Base-by-base conservation (phyloP, 106 monocot genomes). In the Dendrobium chrysotoxum region DNA sequence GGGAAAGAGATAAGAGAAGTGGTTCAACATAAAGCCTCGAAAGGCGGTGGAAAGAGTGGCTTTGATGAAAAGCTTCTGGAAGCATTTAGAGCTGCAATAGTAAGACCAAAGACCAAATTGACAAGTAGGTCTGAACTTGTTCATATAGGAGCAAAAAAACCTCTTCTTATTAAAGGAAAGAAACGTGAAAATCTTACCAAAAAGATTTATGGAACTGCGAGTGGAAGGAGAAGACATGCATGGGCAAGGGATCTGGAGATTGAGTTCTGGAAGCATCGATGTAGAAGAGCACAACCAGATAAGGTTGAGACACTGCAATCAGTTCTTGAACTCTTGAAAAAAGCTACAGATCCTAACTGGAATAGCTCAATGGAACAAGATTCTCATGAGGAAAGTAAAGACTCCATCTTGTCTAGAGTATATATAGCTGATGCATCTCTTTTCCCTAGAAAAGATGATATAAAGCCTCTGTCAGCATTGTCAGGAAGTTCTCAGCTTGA, bases 381-480 rank as follows among this genome's bases (percentile, higher is more conserved):
- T 70, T 70, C 35, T 70, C 70, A 35, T 11, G 68, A 30, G 70
- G 70, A 70, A 70, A 70, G 70, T 35, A 16, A 53, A 54, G 75
- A 90, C 72, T 89, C 94, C 26, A 92, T 97, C 82, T 77, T 97
- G 5, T 94, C 94, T 70, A 92, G 97, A 87, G 85, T 97, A 82
- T 97, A 92, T 92, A 74, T 97, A 79, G 97, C 97, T 75, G 97
- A 97, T 84, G 83, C 85, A 39, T 97, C 97, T 78, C 84, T 97
- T 71, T 89, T 94, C 72, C 97, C 97, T 21, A 92, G 94, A 78
- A 94, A 88, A 72, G 86, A 91, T 80, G 89, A 88, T 81, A 90
- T 97, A 28, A 90, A 89, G 68, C 97, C 97, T 65, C 85, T 97
- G 17, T 97, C 97, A 84, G 79, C 73, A 71, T 44, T 90, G 67